Conservation (phyloP, 1,284 basidiomycete genomes). For the Microbotryum lychnidis-dioicae region DNA sequence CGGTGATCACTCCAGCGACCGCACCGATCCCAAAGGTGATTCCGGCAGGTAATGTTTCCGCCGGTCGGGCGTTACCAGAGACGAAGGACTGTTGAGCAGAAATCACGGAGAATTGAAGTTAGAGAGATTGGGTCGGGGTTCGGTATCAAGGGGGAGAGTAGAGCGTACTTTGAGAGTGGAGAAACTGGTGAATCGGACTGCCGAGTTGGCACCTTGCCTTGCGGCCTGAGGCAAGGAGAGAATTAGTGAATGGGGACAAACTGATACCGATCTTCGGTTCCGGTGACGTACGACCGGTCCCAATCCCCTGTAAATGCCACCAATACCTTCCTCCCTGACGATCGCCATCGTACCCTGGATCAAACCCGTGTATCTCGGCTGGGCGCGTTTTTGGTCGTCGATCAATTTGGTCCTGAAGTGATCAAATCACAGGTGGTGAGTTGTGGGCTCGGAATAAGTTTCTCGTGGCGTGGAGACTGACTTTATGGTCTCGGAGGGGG, state of each 20-base stretch:
- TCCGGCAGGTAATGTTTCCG: constrained; percentile 72
- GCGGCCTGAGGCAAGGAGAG: constrained; percentile 58
- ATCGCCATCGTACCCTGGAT: constrained; percentile 77
- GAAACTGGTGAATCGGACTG: constrained; percentile 93
- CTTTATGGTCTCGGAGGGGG: constrained; percentile 98
- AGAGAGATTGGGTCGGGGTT: neutral
- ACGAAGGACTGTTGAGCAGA: constrained; percentile 55
- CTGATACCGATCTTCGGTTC: neutral
- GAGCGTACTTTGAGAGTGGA: constrained; percentile 62
- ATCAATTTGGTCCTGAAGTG: constrained; percentile 86
- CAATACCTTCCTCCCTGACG: constrained; percentile 67
- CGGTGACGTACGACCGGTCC: constrained; percentile 71
- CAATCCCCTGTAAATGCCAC: constrained; percentile 79
- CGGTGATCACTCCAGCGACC: constrained; percentile 86
- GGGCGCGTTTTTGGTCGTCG: constrained; percentile 77
- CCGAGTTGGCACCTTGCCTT: constrained; percentile 94
- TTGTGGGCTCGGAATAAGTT: neutral
- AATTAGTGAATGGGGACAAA: neutral
- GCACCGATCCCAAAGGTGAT: constrained; percentile 94
- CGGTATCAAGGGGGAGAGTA: neutral
- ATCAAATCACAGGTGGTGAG: neutral
- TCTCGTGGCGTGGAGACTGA: constrained; percentile 41
- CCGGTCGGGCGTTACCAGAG: constrained; percentile 71
- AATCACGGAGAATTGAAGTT: neutral
- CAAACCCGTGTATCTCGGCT: constrained; percentile 80